Evolutionary conservation across 2,329 filamentous ascomycete species (phyloP), one percentile per base, ranked within the genome.

Genomic region (Ceratocystis cacaofunesta): DNA sequence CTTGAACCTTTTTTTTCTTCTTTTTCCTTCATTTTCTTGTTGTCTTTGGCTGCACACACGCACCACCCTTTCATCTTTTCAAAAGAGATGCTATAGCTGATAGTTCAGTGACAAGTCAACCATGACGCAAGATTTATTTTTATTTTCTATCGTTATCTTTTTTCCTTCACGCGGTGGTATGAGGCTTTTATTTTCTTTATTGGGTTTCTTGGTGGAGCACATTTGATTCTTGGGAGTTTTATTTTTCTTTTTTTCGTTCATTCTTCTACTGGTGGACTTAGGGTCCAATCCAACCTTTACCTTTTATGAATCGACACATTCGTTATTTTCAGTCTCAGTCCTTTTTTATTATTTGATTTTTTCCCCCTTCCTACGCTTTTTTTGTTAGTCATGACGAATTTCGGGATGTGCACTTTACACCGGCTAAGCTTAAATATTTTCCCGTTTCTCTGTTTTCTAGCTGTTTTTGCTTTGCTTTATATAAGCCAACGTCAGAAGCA

Each of bases 121-220:
- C 28, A 44, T 32, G 22, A 25, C 19, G n/a, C 32, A 28, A 48
- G 60, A 48, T 8, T 43, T 28, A 17, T 25, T 36, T 48, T 62
- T 61, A 17, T 63, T 63, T 64, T 50, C 61, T 30, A 58, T 64
- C 46, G 15, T 63, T 64, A 55, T 62, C 52, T 60, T 63, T 65
- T 64, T 44, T 62, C 60, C 60, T 63, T 65, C 55, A 65, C 61
- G 66, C 58, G 41, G 50, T 65, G 66, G 65, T 57, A 67, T 64
- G 65, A 67, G 52, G 44, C 62, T 60, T 63, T 65, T 41, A 17
- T 32, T 57, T 64, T 64, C 46, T 65, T 52, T 62, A 36, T 41
- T 41, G 28, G 44, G 32, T 57, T 63, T 36, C 28, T 46, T 66
- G 61, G 65, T 55, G 62, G 52, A 55, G 65, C 43, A 67, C 64